Percentiles rank a stretch among this genome's conserved stretches.
These are phyloP conservation scores for Russula virescens DNA, from an alignment of 768 basidiomycete species.

Conservation along the genomic window DNA sequence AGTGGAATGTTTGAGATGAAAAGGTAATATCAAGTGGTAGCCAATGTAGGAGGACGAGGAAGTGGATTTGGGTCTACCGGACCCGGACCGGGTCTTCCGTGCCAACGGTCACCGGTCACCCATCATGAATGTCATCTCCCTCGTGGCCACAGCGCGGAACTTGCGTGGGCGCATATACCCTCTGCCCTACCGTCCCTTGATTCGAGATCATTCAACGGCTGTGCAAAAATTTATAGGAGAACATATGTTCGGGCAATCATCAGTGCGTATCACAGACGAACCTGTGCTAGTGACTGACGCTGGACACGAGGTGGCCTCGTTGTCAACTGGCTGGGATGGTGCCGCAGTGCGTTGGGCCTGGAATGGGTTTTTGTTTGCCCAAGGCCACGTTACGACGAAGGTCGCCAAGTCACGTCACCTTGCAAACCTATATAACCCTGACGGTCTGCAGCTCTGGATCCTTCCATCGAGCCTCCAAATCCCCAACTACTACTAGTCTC, in stretches of 20 bases:
- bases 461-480: too few species aligned
- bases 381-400: background rate
- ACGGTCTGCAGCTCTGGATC: background rate
- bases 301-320: conserved; percentile 7
- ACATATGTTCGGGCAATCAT: too few species aligned
- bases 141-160: background rate
- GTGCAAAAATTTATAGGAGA: background rate
- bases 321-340: background rate
- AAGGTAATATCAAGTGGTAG: too few species aligned
- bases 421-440: conserved; percentile 3
- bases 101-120: too few species aligned
- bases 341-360: too few species aligned
- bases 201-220: background rate
- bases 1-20: too few species aligned
- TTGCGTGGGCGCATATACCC: background rate
- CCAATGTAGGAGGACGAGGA: too few species aligned
- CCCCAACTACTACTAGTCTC: background rate
- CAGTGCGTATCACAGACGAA: background rate
- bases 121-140: too few species aligned
- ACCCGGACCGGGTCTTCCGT: too few species aligned
- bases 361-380: background rate
- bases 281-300: background rate
- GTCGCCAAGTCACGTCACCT: background rate
- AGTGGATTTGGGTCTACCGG: too few species aligned
- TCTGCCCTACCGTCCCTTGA: background rate